Evolutionary conservation across 169 alveolate species (phyloP), one percentile per base, ranked within the genome.

Genomic region (Plasmodium fragile): DNA sequence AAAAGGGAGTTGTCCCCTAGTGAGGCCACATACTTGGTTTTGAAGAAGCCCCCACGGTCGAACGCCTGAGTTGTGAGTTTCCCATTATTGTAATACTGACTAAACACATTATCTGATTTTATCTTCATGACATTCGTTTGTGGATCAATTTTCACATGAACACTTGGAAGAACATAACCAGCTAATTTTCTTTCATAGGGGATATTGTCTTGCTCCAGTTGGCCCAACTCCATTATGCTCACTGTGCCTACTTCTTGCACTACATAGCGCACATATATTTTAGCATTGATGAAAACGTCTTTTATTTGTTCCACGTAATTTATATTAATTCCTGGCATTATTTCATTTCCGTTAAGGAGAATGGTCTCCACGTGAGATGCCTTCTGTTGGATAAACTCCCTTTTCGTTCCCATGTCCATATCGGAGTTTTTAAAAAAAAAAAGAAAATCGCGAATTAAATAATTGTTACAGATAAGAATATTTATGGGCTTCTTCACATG

Each of bases 221-320:
- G 30, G 0, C 77, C 73, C 52, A 78, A 25, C 45, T 77, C 83
- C 70, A 70, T 59, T 65, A 89, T 32, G 30, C 91, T 78, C 10
- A 89, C 43, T 1, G 94, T 89, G 1, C 94, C 94, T 43, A 89
- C 82, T 79, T 89, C 94, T 69, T 89, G 94, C 82, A 89, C 53
- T 30, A 89, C 75, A 89, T 89, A 89, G 34, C 94, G 43, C 39
- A 78, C 79, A 89, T 79, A 89, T 55, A 89, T 89, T 43, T 79
- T 89, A 55, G 94, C 94, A 78, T 89, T 89, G 22, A 69, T 28
- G 34, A 89, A 89, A 25, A 89, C 52, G 18, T 89, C 41, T 65
- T 65, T 34, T 78, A 89, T 59, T 79, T 89, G 81, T 11, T 89
- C 94, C 10, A 89, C 28, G 81, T 89, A 80, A 78, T 89, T 65